Evolutionary conservation across 2,329 filamentous ascomycete genomes (phyloP).

Genomic region (Scedosporium boydii): DNA sequence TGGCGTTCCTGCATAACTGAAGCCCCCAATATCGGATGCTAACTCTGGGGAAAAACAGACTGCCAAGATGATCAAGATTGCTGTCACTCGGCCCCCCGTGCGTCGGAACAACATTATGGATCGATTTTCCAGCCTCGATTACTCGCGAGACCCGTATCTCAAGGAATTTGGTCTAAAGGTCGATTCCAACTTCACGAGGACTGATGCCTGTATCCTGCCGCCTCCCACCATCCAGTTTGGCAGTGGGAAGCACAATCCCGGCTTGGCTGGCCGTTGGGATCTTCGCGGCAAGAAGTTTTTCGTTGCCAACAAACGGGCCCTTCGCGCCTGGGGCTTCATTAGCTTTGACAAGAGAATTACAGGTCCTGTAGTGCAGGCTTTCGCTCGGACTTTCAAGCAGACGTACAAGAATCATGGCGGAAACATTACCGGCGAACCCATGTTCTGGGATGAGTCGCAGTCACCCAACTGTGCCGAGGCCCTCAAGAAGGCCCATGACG

Average conservation of each 20-base stretch:
- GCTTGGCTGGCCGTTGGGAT: conserved; percentile 72
- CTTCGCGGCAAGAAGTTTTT: conserved; percentile 71
- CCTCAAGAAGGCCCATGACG: conserved; percentile 36
- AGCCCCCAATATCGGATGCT: background rate
- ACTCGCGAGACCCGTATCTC: conserved; percentile 60
- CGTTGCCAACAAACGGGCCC: conserved; percentile 46
- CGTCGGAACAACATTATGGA: conserved; percentile 61
- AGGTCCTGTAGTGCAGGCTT: conserved; percentile 22
- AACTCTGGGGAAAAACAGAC: conserved; percentile 42
- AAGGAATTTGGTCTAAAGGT: conserved; percentile 66
- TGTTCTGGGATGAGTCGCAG: conserved; percentile 24
- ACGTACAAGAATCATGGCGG: conserved; percentile 43
- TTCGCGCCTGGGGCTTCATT: conserved; percentile 69
- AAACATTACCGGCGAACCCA: conserved; percentile 23
- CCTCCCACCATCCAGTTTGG: conserved; percentile 65
- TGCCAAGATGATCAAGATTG: conserved; percentile 82
- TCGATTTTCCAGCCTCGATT: conserved; percentile 58
- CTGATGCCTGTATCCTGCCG: conserved; percentile 61
- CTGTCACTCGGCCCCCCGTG: conserved; percentile 64
- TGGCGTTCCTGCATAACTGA: background rate
- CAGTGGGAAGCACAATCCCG: conserved; percentile 47
- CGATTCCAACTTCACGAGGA: conserved; percentile 50
- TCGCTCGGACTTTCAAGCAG: conserved; percentile 30
- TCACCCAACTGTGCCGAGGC: conserved; percentile 12
- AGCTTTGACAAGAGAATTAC: conserved; percentile 48